phyloP scores from a whole-genome alignment of 345 rosid genomes.

The Ceriops tagal region DNA sequence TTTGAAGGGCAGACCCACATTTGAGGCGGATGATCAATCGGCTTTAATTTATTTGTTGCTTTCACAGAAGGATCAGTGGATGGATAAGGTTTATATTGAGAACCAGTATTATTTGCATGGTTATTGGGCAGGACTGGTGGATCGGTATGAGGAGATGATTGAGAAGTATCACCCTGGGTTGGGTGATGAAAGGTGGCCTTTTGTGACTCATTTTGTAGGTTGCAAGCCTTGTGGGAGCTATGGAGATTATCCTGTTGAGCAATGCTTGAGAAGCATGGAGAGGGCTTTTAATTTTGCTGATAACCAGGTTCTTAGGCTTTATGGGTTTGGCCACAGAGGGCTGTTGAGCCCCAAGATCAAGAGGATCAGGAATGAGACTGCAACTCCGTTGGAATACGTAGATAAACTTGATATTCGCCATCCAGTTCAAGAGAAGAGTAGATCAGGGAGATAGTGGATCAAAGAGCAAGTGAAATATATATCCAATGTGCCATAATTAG shows the following conservation, averaged over 20 bases:
- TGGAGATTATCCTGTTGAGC: constrained; percentile 90
- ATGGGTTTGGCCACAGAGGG: constrained; percentile 89
- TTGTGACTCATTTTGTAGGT: constrained; percentile 89
- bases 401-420: constrained; percentile 76
- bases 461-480: constrained; percentile 32
- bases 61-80: constrained; percentile 78
- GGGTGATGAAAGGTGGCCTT: constrained; percentile 98
- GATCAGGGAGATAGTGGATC: constrained; percentile 13
- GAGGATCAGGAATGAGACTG: constrained; percentile 85
- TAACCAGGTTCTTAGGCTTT: constrained; percentile 82
- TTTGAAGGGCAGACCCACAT: constrained; percentile 86
- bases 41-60: constrained; percentile 83
- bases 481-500: constrained; percentile 35
- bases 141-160: constrained; percentile 89
- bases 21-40: constrained; percentile 96
- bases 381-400: constrained; percentile 59
- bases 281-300: constrained; percentile 93
- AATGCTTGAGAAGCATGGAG: constrained; percentile 88
- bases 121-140: constrained; percentile 92
- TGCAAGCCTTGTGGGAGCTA: constrained; percentile 98
- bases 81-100: constrained; percentile 82
- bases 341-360: constrained; percentile 89
- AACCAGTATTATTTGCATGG: constrained; percentile 92
- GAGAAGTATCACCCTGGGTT: constrained; percentile 91
- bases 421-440: constrained; percentile 25